A percentile compares a stretch with the other conserved stretches of the same genome.
Conservation (phyloP, 2,329 filamentous ascomycete genomes). For the Hypoxylon sp. region DNA sequence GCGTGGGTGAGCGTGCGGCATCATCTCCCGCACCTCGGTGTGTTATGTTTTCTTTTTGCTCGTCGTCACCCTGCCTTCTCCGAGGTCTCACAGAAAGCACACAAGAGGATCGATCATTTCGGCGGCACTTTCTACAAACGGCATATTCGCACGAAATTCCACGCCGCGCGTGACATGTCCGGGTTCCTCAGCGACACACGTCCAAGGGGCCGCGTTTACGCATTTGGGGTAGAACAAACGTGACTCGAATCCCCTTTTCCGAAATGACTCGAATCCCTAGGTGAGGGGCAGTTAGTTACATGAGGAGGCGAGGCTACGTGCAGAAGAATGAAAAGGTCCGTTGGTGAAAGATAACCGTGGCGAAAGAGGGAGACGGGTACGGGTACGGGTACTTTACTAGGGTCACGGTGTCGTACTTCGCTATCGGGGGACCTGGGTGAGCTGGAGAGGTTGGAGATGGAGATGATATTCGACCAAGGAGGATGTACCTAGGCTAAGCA, state of each 20-base stretch:
- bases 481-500: too few species aligned
- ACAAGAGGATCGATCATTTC: conserved; percentile 35
- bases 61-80: neutral
- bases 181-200: conserved; percentile 27
- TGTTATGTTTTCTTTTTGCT: too few species aligned
- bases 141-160: conserved; percentile 30
- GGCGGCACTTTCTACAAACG: conserved; percentile 29
- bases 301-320: neutral
- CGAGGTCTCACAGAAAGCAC: conserved; percentile 26
- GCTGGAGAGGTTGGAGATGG: neutral
- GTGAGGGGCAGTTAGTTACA: neutral
- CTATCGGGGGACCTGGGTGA: neutral
- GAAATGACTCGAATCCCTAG: neutral
- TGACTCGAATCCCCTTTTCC: neutral
- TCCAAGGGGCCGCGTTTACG: conserved; percentile 18
- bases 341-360: neutral
- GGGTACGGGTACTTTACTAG: too few species aligned
- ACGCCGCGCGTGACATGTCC: conserved; percentile 29
- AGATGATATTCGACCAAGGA: neutral
- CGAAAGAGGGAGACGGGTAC: neutral
- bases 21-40: neutral
- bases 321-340: neutral
- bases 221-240: conserved; percentile 6
- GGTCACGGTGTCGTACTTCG: neutral
- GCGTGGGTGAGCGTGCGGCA: conserved; percentile 9